Percentiles rank a stretch among this genome's conserved stretches.
phyloP scores from a whole-genome alignment of 2,329 filamentous ascomycete species.

The Zasmidium citrigriseum region DNA sequence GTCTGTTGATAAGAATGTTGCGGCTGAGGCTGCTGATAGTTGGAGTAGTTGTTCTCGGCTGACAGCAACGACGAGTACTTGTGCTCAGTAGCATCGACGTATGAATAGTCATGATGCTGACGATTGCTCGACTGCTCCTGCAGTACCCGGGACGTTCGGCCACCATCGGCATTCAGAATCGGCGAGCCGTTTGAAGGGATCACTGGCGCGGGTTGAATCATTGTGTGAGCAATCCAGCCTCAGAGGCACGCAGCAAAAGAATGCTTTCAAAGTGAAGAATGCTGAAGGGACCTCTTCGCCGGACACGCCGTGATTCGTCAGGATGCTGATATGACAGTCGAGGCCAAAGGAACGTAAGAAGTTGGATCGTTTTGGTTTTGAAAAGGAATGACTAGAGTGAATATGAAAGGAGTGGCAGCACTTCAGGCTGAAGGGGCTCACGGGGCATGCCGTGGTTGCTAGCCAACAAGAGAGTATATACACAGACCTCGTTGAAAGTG shows the following conservation, averaged over 20 bases:
- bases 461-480: slow-evolving; percentile 33
- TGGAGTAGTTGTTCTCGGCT: slow-evolving; percentile 26
- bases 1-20: slow-evolving; percentile 17
- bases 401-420: slow-evolving; percentile 21
- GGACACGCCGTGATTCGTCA: slow-evolving; percentile 29
- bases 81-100: slow-evolving; percentile 23
- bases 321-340: slow-evolving; percentile 23
- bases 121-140: slow-evolving; percentile 47
- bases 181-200: slow-evolving; percentile 46
- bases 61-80: slow-evolving; percentile 35
- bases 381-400: slow-evolving; percentile 47
- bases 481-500: slow-evolving; percentile 10
- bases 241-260: slow-evolving; percentile 40
- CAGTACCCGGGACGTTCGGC: slow-evolving; percentile 37
- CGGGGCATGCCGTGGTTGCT: slow-evolving; percentile 17
- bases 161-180: slow-evolving; percentile 31
- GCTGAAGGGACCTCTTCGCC: slow-evolving; percentile 14
- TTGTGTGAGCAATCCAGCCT: slow-evolving; percentile 22
- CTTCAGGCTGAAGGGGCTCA: slow-evolving; percentile 15
- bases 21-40: slow-evolving; percentile 15
- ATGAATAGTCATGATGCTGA: slow-evolving; percentile 34
- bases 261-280: slow-evolving; percentile 40
- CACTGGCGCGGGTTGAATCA: slow-evolving; percentile 39
- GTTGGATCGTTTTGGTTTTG: slow-evolving; percentile 33
- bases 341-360: slow-evolving; percentile 43